phyloP scores from a whole-genome alignment of 208 protist species.

The Tritrichomonas foetus region DNA sequence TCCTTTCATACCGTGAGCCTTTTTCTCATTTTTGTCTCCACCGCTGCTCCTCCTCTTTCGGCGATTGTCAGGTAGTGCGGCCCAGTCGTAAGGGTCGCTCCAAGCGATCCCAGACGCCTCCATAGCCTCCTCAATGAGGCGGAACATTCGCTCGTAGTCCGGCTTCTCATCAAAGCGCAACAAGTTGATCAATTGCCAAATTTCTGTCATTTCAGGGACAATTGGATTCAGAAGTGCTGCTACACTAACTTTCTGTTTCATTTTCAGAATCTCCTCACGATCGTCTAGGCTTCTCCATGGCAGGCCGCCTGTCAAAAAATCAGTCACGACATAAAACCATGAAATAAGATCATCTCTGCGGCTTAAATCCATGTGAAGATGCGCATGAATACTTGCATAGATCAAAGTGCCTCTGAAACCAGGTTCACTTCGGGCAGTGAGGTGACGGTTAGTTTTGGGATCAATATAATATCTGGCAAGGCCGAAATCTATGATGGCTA shows the following conservation, averaged over 20 bases:
- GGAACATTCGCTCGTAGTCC: neutral
- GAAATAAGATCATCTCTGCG: neutral
- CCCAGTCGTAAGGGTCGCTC: neutral
- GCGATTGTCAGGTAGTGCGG: no score
- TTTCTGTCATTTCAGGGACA: neutral
- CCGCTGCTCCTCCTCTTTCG: no score
- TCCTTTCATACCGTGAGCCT: no score
- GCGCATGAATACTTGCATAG: constrained; percentile 6
- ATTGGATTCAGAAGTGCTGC: neutral
- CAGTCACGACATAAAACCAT: neutral
- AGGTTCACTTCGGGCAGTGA: neutral
- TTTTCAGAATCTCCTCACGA: neutral
- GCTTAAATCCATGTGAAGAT: neutral
- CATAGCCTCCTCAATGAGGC: neutral
- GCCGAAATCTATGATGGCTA: neutral
- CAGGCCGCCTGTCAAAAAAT: neutral
- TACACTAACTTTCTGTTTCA: neutral
- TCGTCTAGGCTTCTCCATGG: neutral
- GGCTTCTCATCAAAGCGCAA: neutral
- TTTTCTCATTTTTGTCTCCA: no score
- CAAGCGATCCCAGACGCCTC: neutral
- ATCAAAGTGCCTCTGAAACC: neutral
- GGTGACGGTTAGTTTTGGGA: neutral
- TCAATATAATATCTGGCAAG: neutral
- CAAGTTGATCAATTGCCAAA: neutral